Evolutionary conservation across 179 eudicot species (phyloP).

Genomic region (Heliamphora pulchella): DNA sequence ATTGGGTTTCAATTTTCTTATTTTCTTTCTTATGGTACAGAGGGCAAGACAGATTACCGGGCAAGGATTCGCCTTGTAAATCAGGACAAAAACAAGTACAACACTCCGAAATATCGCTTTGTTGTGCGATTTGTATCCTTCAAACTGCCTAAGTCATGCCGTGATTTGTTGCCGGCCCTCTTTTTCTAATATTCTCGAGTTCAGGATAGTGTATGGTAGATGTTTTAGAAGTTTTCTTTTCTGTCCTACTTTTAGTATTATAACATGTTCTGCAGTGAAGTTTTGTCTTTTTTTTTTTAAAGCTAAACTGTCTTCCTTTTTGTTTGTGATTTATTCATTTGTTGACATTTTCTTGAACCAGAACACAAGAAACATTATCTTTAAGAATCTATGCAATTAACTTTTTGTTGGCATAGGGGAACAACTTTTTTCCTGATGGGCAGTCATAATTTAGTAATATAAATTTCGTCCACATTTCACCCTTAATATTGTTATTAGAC

Average conservation of each 20-base stretch:
- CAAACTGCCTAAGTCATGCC: not conserved
- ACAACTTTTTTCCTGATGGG: not conserved
- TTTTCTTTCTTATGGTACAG: constrained; percentile 23
- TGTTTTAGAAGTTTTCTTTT: not conserved
- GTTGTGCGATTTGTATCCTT: constrained; percentile 69
- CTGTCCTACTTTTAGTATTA: too few species aligned
- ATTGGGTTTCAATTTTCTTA: not conserved
- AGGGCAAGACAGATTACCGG: constrained; percentile 73
- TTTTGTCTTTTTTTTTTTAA: not conserved
- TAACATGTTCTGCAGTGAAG: not conserved
- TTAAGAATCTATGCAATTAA: not conserved
- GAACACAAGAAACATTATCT: not conserved
- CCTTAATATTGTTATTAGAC: constrained; percentile 39
- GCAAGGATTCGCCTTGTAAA: constrained; percentile 62
- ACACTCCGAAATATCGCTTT: constrained; percentile 69
- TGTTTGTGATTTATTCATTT: not conserved
- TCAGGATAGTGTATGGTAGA: not conserved
- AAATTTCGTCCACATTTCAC: not conserved
- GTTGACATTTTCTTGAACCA: not conserved
- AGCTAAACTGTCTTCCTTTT: not conserved
- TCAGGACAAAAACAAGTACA: constrained; percentile 77
- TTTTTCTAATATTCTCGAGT: not conserved
- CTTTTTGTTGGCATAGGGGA: not conserved
- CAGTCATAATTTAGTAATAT: not conserved
- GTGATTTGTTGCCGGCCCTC: not conserved